Percentiles rank a stretch among this genome's conserved stretches.
Evolutionary conservation across 2,329 filamentous ascomycete genomes (phyloP).

Genomic region (Xylaria sp.): DNA sequence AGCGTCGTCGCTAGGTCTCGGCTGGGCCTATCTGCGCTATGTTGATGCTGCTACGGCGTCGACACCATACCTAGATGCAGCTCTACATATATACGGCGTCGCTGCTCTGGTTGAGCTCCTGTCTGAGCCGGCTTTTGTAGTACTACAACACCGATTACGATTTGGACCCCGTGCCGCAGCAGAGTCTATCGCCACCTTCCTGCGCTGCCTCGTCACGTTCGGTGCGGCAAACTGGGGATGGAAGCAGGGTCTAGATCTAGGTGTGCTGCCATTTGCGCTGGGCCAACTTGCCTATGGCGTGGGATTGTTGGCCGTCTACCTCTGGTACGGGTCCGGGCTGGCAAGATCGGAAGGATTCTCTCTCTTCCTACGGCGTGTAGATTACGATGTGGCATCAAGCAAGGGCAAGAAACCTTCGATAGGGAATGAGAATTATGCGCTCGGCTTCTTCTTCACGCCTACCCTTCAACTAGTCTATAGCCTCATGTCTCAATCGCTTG

Average conservation of each 20-base stretch:
- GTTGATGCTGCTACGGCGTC: conserved; percentile 58
- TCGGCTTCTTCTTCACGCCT: conserved; percentile 72
- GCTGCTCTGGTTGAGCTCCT: conserved; percentile 77
- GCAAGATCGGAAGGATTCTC: conserved; percentile 72
- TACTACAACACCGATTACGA: conserved; percentile 82
- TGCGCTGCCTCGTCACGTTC: conserved; percentile 81
- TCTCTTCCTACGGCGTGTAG: conserved; percentile 63
- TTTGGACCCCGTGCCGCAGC: conserved; percentile 84
- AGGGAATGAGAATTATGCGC: conserved; percentile 56
- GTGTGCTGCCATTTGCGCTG: conserved; percentile 87
- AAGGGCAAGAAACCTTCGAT: conserved; percentile 5
- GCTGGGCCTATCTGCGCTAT: conserved; percentile 72
- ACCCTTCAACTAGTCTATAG: conserved; percentile 80
- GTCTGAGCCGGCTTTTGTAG: conserved; percentile 88
- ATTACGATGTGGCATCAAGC: conserved; percentile 33
- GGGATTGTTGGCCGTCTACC: conserved; percentile 76
- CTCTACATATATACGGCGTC: conserved; percentile 65
- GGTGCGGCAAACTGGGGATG: conserved; percentile 73
- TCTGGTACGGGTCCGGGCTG: conserved; percentile 66
- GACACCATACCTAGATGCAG: conserved; percentile 70
- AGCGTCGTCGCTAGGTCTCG: conserved; percentile 70
- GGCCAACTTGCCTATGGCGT: conserved; percentile 83
- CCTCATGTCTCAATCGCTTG: conserved; percentile 84
- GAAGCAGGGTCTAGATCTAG: conserved; percentile 63
- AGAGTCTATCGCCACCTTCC: conserved; percentile 83